Percentiles rank a stretch among this genome's conserved stretches.
Conservation (phyloP, 768 basidiomycete genomes). For the Pisolithus microcarpus region DNA sequence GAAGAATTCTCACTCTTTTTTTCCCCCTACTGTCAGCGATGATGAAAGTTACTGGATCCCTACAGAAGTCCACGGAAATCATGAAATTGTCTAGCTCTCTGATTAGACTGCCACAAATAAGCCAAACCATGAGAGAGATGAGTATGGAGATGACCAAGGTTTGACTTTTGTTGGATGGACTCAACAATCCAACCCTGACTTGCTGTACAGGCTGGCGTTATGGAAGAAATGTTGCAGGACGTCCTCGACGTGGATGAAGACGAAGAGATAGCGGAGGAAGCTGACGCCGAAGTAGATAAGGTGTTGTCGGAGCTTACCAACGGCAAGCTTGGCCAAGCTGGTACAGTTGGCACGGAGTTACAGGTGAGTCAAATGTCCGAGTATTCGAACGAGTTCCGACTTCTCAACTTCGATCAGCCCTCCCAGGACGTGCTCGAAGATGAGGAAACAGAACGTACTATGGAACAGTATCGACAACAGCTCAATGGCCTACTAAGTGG, state of each 20-base stretch:
- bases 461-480: conserved; percentile 87
- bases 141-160: conserved; percentile 99
- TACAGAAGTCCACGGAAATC: conserved; percentile 97
- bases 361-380: conserved; percentile 50
- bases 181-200: conserved; percentile 3
- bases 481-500: conserved; percentile 76
- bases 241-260: conserved; percentile 88
- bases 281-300: conserved; percentile 95
- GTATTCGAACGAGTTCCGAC: not conserved
- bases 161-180: conserved; percentile 6
- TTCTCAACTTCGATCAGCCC: not conserved
- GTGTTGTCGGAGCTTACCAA: conserved; percentile 92
- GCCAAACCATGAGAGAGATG: conserved; percentile 93
- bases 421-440: conserved; percentile 41
- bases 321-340: conserved; percentile 88
- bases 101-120: conserved; percentile 87
- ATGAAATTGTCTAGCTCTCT: conserved; percentile 97
- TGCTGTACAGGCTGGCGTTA: conserved; percentile 76
- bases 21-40: conserved; percentile 52
- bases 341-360: conserved; percentile 59
- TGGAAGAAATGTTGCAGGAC: conserved; percentile 98
- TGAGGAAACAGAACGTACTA: conserved; percentile 77
- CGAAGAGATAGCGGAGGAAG: conserved; percentile 92
- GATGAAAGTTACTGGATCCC: conserved; percentile 93
- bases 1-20: not conserved